phyloP scores from a whole-genome alignment of 306 rosid genomes.

The Boehmeria nivea region DNA sequence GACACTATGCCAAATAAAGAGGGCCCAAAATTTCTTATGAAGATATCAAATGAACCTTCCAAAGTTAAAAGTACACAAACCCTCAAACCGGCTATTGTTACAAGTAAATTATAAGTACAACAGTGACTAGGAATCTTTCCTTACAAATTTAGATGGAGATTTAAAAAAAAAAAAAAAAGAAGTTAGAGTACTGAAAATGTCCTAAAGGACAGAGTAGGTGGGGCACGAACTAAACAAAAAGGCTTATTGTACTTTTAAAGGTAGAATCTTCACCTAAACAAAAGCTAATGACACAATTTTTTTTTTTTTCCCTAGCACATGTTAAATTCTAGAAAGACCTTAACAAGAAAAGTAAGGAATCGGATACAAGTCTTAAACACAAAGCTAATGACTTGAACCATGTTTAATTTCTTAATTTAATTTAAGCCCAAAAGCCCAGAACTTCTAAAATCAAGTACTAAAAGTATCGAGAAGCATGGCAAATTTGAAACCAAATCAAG shows the following conservation, averaged over 20 bases:
- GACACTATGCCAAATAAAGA: no score
- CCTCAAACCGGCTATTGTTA: no score
- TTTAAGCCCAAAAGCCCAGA: slow-evolving; percentile 15
- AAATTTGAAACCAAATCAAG: neutral
- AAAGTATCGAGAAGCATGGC: slow-evolving; percentile 6
- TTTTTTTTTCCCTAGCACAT: no score
- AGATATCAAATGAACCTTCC: slow-evolving; percentile 18
- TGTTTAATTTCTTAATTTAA: no score
- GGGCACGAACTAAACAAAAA: slow-evolving; percentile 23
- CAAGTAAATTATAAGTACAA: no score
- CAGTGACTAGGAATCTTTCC: slow-evolving; percentile 3
- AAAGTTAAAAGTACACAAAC: neutral
- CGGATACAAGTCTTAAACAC: slow-evolving; percentile 26
- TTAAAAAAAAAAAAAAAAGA: neutral
- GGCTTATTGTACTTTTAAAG: slow-evolving; percentile 29
- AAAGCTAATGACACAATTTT: slow-evolving; percentile 22
- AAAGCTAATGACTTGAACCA: slow-evolving; percentile 35
- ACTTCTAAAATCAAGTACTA: slow-evolving; percentile 16
- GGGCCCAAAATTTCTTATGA: no score
- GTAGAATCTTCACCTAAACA: slow-evolving; percentile 57
- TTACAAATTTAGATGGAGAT: neutral
- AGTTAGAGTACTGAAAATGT: slow-evolving; percentile 24
- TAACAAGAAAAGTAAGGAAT: slow-evolving; percentile 37
- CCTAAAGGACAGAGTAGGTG: slow-evolving; percentile 25
- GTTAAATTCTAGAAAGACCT: no score